Evolutionary conservation across 352 stramenopile genomes (phyloP).

Genomic region (Phytophthora kernoviae): DNA sequence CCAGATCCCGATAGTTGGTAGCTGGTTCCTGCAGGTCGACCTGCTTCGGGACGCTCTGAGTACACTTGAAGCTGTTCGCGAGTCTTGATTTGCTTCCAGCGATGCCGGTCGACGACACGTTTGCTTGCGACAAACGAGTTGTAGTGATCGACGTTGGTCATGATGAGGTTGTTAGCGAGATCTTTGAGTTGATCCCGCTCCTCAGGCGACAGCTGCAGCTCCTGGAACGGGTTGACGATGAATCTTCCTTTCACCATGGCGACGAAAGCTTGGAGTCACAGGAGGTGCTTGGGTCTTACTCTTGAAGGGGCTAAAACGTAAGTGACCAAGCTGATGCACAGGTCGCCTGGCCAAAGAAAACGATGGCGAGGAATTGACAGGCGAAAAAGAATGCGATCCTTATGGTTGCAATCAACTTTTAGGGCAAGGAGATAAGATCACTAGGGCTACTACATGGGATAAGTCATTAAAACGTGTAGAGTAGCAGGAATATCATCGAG

Average conservation of each 20-base stretch:
- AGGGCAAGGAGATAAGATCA: constrained; percentile 4
- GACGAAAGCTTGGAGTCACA: not conserved
- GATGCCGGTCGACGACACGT: constrained; percentile 22
- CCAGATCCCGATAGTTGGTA: constrained; percentile 11
- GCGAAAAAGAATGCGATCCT: too few species aligned
- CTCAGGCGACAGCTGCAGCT: constrained; percentile 20
- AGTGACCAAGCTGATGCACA: constrained; percentile 1
- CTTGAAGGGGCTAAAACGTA: not conserved
- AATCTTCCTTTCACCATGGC: constrained; percentile 30
- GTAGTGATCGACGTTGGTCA: constrained; percentile 18
- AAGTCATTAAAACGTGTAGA: too few species aligned
- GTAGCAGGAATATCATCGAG: not conserved
- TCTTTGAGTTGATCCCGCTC: constrained; percentile 25
- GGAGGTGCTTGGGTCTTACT: constrained; percentile 19
- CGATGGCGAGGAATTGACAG: too few species aligned
- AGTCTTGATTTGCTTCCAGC: constrained; percentile 14
- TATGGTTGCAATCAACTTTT: not conserved
- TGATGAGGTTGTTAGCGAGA: constrained; percentile 25
- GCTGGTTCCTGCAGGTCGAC: constrained; percentile 2
- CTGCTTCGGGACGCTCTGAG: constrained; percentile 10
- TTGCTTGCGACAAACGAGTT: constrained; percentile 24
- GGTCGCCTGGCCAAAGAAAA: too few species aligned
- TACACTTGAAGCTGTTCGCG: constrained; percentile 16
- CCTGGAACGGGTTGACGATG: constrained; percentile 38
- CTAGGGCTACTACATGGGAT: not conserved